Conservation (phyloP, 1,284 basidiomycete species). For the Ceratobasidium sp. region DNA sequence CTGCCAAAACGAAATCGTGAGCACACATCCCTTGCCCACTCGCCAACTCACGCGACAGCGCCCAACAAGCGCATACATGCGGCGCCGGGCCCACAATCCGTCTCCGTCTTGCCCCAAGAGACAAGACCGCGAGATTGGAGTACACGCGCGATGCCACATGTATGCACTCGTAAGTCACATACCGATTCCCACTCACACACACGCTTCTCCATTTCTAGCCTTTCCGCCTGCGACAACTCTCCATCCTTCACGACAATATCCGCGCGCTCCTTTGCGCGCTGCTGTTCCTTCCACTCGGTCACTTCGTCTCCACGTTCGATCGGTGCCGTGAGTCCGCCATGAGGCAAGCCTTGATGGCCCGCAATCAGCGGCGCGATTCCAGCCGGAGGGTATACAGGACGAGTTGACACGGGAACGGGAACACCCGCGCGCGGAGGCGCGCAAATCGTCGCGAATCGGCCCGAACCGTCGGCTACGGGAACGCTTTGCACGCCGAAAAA, state of each 20-base stretch:
- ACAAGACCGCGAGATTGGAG: not conserved
- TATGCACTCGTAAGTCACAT: not conserved
- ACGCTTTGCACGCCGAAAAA: slow-evolving; percentile 7
- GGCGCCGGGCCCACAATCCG: slow-evolving; percentile 16
- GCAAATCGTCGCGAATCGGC: slow-evolving; percentile 17
- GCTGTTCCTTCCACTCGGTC: slow-evolving; percentile 14
- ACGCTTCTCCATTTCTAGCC: slow-evolving; percentile 1
- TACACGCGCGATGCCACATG: slow-evolving; percentile 23
- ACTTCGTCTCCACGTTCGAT: slow-evolving; percentile 7
- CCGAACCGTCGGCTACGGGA: slow-evolving; percentile 15
- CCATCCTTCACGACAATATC: slow-evolving; percentile 29
- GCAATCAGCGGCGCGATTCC: slow-evolving; percentile 13
- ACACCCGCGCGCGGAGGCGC: too few relatives aligned
- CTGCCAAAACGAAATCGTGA: not conserved
- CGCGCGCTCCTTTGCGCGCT: slow-evolving; percentile 24
- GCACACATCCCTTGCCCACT: not conserved
- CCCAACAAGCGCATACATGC: slow-evolving; percentile 16
- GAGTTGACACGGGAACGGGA: not conserved
- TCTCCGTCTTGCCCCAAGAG: not conserved
- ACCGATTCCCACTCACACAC: not conserved
- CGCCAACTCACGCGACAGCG: slow-evolving; percentile 20
- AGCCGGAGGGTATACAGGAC: slow-evolving; percentile 13
- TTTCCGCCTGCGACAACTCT: not conserved
- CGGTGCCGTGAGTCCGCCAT: slow-evolving; percentile 16
- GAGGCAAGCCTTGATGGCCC: slow-evolving; percentile 20